Percentiles rank a stretch among this genome's conserved stretches.
Conservation (phyloP, 768 basidiomycete genomes). For the Jaapia argillacea region DNA sequence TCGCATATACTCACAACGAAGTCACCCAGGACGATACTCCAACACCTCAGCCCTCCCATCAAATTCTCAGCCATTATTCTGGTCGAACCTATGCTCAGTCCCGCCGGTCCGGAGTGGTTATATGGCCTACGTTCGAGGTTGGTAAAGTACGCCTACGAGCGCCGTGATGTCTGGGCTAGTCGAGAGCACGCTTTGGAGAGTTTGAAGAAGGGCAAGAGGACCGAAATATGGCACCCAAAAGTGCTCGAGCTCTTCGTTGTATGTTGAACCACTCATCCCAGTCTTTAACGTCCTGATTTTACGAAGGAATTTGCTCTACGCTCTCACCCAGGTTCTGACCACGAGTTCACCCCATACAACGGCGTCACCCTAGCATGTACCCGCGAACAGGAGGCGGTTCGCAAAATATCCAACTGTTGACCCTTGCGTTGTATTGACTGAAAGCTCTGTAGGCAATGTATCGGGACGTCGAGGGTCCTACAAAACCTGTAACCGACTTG, state of each 20-base stretch:
- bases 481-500: slow-evolving; percentile 39
- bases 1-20: slow-evolving; percentile 1
- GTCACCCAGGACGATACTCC: slow-evolving; percentile 38
- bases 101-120: slow-evolving; percentile 34
- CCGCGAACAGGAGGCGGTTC: slow-evolving; percentile 51
- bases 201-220: slow-evolving; percentile 22
- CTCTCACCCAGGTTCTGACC: slow-evolving; percentile 22
- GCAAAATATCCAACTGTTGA: slow-evolving; percentile 11
- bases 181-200: slow-evolving; percentile 28
- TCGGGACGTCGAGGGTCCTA: slow-evolving; percentile 41
- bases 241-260: slow-evolving; percentile 47
- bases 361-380: slow-evolving; percentile 47
- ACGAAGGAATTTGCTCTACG: slow-evolving; percentile 41
- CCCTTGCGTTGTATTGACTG: slow-evolving; percentile 1
- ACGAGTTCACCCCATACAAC: slow-evolving; percentile 21
- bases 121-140: slow-evolving; percentile 29
- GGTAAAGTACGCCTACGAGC: slow-evolving; percentile 35
- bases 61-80: slow-evolving; percentile 44
- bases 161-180: slow-evolving; percentile 42
- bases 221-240: slow-evolving; percentile 39
- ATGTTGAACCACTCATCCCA: slow-evolving; percentile 8
- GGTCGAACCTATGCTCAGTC: slow-evolving; percentile 56
- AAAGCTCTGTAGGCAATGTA: slow-evolving; percentile 49
- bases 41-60: slow-evolving; percentile 32
- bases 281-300: no score